A percentile compares a stretch with the other conserved stretches of the same genome.
Conservation (phyloP, 2,329 filamentous ascomycete species). For the Colletotrichum godetiae region DNA sequence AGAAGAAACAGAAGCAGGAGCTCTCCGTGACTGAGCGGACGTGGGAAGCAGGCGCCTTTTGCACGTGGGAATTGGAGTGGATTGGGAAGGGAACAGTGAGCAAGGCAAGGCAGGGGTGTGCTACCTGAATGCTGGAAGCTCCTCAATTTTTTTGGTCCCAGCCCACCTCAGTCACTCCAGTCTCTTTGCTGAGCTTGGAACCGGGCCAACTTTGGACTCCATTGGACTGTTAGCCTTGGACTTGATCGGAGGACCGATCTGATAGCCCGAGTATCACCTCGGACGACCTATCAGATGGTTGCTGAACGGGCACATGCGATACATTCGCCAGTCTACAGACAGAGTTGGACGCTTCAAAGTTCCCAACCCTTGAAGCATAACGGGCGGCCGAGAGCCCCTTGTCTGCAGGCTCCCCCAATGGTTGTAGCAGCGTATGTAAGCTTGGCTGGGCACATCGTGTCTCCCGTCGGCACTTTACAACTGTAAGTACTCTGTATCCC, state of each 20-base stretch:
- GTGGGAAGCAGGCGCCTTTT: constrained; percentile 35
- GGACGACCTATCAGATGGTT: background rate
- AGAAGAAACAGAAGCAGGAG: constrained; percentile 3
- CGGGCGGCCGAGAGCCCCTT: constrained; percentile 7
- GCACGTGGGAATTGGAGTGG: constrained; percentile 34
- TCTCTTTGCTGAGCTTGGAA: constrained; percentile 18
- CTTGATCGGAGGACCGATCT: background rate
- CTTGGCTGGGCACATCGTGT: background rate
- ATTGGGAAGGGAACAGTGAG: constrained; percentile 28
- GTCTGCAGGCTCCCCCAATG: constrained; percentile 15
- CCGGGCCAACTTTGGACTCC: background rate
- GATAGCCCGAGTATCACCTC: background rate
- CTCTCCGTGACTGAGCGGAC: constrained; percentile 3
- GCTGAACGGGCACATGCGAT: background rate
- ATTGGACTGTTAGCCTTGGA: background rate
- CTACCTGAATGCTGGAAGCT: constrained; percentile 5
- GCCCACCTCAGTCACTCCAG: background rate
- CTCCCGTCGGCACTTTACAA: constrained; percentile 7
- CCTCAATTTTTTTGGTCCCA: constrained; percentile 27
- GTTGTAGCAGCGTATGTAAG: constrained; percentile 22
- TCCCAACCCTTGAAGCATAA: background rate
- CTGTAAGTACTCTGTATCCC: background rate
- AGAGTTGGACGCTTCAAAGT: background rate
- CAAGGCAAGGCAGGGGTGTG: constrained; percentile 1
- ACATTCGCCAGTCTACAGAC: background rate